These are phyloP conservation scores for Abrus precatorius DNA, from an alignment of 306 rosid species.

Conservation along the genomic window DNA sequence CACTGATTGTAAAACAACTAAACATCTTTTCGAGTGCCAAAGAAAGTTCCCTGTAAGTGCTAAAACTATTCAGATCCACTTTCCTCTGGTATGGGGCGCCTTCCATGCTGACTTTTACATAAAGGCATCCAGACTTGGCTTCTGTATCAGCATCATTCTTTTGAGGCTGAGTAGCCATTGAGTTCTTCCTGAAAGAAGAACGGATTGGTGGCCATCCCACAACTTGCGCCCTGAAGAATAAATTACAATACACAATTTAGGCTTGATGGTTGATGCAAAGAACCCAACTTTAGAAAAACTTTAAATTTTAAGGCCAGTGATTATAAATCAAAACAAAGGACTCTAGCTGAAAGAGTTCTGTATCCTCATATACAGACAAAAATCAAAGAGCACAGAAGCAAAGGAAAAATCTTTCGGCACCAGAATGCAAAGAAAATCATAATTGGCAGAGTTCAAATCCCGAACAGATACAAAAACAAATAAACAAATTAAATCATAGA, in stretches of 20 bases:
- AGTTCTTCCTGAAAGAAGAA: conserved; percentile 90
- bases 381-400: not conserved
- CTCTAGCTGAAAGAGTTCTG: not conserved
- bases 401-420: conserved; percentile 13
- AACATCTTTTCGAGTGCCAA: conserved; percentile 97
- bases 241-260: conserved; percentile 6
- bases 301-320: not conserved
- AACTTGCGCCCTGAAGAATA: conserved; percentile 81
- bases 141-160: conserved; percentile 70
- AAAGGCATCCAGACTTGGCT: conserved; percentile 77
- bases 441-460: conserved; percentile 31
- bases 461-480: not conserved
- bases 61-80: conserved; percentile 86
- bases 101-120: conserved; percentile 97
- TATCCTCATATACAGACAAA: not conserved
- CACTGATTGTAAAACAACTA: conserved; percentile 94
- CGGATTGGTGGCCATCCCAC: conserved; percentile 99
- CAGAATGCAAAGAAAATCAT: conserved; percentile 1
- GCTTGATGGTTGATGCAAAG: conserved; percentile 23
- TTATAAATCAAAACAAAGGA: conserved; percentile 17
- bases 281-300: not conserved
- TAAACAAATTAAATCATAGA: conserved; percentile 9
- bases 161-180: conserved; percentile 74
- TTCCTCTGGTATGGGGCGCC: conserved; percentile 98
- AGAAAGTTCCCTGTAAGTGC: conserved; percentile 79